phyloP scores from a whole-genome alignment of 2,329 filamentous ascomycete species.

The Penicillium sp. region DNA sequence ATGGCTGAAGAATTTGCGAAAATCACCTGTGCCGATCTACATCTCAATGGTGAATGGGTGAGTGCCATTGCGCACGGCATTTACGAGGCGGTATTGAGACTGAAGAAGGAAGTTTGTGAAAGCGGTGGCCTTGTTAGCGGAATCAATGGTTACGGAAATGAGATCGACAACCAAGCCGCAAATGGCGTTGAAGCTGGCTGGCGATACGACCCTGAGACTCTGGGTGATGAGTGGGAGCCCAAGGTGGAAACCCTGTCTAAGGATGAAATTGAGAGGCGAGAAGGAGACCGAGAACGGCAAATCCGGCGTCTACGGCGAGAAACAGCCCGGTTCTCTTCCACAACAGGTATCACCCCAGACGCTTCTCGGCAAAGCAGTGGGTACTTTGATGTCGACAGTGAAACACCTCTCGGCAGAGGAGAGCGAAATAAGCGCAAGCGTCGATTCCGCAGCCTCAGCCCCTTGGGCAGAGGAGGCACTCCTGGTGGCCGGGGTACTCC shows the following conservation, averaged over 20 bases:
- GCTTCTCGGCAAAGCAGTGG: constrained; percentile 60
- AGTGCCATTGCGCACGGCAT: constrained; percentile 94
- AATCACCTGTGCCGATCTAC: constrained; percentile 88
- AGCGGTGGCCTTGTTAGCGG: constrained; percentile 81
- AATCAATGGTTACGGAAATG: constrained; percentile 63
- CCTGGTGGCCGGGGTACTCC: constrained; percentile 75
- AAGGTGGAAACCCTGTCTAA: constrained; percentile 80
- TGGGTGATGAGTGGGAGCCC: constrained; percentile 81
- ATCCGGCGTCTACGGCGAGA: constrained; percentile 83
- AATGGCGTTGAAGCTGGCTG: constrained; percentile 83
- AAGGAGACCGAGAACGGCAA: constrained; percentile 90
- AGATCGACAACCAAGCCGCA: constrained; percentile 86
- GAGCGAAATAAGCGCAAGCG: constrained; percentile 95
- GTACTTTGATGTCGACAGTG: constrained; percentile 59
- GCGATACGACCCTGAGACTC: constrained; percentile 89
- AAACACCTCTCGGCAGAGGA: constrained; percentile 86
- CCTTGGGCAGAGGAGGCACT: constrained; percentile 66
- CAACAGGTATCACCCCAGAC: constrained; percentile 75
- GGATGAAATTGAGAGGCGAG: constrained; percentile 96
- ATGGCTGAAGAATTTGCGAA: constrained; percentile 91
- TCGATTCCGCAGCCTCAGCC: constrained; percentile 84
- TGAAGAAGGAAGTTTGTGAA: constrained; percentile 97
- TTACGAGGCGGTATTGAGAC: constrained; percentile 85
- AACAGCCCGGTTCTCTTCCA: constrained; percentile 88
- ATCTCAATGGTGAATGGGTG: constrained; percentile 87